phyloP scores from a whole-genome alignment of 345 rosid genomes.

The Pistacia integerrima region DNA sequence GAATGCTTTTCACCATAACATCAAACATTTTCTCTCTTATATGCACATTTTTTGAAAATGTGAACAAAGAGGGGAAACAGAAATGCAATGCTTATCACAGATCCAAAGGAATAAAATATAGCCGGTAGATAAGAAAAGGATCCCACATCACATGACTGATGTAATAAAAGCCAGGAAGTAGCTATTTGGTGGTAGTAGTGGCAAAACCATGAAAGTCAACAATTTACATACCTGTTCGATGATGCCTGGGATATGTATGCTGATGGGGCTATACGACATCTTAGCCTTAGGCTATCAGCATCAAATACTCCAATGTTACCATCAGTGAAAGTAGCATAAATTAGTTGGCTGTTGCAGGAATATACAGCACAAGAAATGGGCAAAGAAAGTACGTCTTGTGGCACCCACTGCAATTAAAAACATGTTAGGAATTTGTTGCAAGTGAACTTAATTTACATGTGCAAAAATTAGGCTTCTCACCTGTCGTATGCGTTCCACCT shows the following conservation, averaged over 20 bases:
- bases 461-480: conserved; percentile 30
- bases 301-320: conserved; percentile 57
- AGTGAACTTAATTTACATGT: not conserved
- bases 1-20: not conserved
- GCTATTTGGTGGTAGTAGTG: not conserved
- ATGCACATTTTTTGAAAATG: not conserved
- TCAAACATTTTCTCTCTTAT: not conserved
- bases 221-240: conserved; percentile 27
- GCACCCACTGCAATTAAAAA: conserved; percentile 53
- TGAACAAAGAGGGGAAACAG: not conserved
- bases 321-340: conserved; percentile 55
- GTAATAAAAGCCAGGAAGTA: not conserved
- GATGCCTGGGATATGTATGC: conserved; percentile 36
- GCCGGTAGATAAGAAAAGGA: not conserved
- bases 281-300: conserved; percentile 39
- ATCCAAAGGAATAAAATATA: not conserved
- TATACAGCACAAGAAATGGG: conserved; percentile 57
- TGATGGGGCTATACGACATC: conserved; percentile 50
- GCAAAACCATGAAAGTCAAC: not conserved
- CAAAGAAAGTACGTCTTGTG: conserved; percentile 48
- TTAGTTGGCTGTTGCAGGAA: conserved; percentile 64
- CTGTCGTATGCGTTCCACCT: conserved; percentile 68
- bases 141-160: not conserved
- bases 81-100: not conserved
- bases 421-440: conserved; percentile 7